Percentiles rank a stretch among this genome's conserved stretches.
Evolutionary conservation across 495 filamentous ascomycete species (phyloP).

Genomic region (Friedmanniomyces endolithicus): DNA sequence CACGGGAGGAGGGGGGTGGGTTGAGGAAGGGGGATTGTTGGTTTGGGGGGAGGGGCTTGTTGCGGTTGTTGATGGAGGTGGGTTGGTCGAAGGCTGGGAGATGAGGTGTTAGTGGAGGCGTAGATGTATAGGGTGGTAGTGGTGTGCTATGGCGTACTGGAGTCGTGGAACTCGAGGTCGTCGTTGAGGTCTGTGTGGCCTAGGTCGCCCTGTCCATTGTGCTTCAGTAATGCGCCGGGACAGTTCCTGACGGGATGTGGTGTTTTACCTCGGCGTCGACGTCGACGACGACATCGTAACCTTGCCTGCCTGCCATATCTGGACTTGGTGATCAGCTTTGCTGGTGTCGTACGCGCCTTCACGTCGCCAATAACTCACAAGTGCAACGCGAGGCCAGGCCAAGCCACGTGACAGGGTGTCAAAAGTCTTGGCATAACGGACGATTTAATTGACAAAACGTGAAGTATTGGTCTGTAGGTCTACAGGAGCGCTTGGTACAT

Average conservation of each 20-base stretch:
- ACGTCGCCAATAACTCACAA: too few relatives aligned
- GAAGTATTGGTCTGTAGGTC: too few relatives aligned
- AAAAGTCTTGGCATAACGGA: too few relatives aligned
- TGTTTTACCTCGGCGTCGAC: constrained; percentile 69
- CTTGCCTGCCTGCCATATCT: constrained; percentile 59
- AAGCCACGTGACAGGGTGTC: not conserved
- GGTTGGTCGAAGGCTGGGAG: constrained; percentile 35
- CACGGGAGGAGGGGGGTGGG: constrained; percentile 1
- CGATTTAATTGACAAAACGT: too few relatives aligned
- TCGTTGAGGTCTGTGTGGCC: constrained; percentile 96
- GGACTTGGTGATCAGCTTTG: too few relatives aligned
- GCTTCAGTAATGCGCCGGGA: not conserved
- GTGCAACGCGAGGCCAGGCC: not conserved
- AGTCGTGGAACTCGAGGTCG: constrained; percentile 97
- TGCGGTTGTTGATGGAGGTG: constrained; percentile 38
- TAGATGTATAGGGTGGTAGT: not conserved
- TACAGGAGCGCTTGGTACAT: too few relatives aligned
- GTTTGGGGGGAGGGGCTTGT: constrained; percentile 43
- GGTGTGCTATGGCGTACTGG: constrained; percentile 40
- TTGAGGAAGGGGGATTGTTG: constrained; percentile 33
- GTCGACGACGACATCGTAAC: constrained; percentile 96
- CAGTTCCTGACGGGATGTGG: not conserved
- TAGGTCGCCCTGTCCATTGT: constrained; percentile 66
- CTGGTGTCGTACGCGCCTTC: too few relatives aligned
- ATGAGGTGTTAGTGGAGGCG: not conserved